Conservation (phyloP, 2,329 filamentous ascomycete genomes). For the Claviceps cyperi region DNA sequence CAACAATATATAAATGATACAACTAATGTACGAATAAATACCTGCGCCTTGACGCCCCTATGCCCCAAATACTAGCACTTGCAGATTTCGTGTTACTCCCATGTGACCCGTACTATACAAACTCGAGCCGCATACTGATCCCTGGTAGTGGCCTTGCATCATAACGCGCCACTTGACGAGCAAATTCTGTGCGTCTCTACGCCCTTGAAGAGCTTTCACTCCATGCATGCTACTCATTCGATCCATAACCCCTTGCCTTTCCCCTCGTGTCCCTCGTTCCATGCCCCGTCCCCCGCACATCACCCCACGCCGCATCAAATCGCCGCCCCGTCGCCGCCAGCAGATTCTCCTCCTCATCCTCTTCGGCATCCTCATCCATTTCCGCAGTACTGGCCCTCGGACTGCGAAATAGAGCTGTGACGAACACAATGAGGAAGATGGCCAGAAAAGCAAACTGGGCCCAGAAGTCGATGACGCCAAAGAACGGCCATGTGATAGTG, state of each 20-base stretch:
- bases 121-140: too few species aligned
- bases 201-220: constrained; percentile 2
- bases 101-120: too few species aligned
- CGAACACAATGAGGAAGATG: constrained; percentile 69
- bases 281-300: constrained; percentile 72
- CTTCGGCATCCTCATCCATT: constrained; percentile 78
- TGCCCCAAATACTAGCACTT: too few species aligned
- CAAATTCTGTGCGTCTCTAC: not conserved
- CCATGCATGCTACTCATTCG: constrained; percentile 6
- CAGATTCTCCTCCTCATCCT: constrained; percentile 85
- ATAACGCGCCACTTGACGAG: too few species aligned
- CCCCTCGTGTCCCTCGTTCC: constrained; percentile 67
- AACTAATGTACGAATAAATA: too few species aligned
- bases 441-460: constrained; percentile 83
- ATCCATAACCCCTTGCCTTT: constrained; percentile 13
- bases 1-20: not conserved
- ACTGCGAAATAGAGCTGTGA: constrained; percentile 65
- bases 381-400: constrained; percentile 64
- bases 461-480: constrained; percentile 89
- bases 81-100: too few species aligned
- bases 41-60: too few species aligned
- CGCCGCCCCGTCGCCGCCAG: constrained; percentile 69
- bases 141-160: too few species aligned
- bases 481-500: constrained; percentile 88
- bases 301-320: constrained; percentile 79